phyloP scores from a whole-genome alignment of 2,329 filamentous ascomycete genomes.

The Phialemonium atrogriseum region DNA sequence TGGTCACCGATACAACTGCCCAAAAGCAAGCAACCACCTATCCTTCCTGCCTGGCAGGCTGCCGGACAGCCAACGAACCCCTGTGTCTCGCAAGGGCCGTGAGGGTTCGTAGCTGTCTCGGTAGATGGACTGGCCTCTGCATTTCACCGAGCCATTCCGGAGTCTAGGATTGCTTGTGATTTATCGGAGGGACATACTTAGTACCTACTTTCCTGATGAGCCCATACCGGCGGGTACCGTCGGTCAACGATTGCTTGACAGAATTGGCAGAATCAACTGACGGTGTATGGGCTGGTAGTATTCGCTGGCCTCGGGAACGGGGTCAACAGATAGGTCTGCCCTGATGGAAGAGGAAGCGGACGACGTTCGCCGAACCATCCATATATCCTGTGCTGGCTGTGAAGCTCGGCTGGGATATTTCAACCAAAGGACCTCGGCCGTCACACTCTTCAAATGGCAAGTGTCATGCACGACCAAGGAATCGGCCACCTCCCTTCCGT shows the following conservation, averaged over 20 bases:
- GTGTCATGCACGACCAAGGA: constrained; percentile 33
- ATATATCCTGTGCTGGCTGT: constrained; percentile 38
- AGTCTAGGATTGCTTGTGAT: constrained; percentile 41
- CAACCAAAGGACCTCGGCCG: constrained; percentile 33
- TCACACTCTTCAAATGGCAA: constrained; percentile 51
- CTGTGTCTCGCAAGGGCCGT: constrained; percentile 15
- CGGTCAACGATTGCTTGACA: constrained; percentile 13
- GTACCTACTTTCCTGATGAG: constrained; percentile 8
- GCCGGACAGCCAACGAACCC: constrained; percentile 20
- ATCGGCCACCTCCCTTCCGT: no score
- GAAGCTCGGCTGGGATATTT: constrained; percentile 37
- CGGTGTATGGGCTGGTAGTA: no score
- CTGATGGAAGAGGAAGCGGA: constrained; percentile 11
- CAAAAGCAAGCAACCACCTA: constrained; percentile 39
- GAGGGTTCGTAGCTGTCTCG: constrained; percentile 7
- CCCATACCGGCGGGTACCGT: neutral
- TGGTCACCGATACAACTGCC: constrained; percentile 64
- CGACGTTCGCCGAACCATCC: no score
- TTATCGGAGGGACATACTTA: constrained; percentile 38
- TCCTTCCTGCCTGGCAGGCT: constrained; percentile 18
- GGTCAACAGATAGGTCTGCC: constrained; percentile 16
- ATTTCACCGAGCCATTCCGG: constrained; percentile 39
- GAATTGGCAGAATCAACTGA: no score
- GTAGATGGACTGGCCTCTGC: constrained; percentile 24
- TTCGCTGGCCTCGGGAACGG: no score